Evolutionary conservation across 2,329 filamentous ascomycete genomes (phyloP).

Genomic region (Monilinia aucupariae): DNA sequence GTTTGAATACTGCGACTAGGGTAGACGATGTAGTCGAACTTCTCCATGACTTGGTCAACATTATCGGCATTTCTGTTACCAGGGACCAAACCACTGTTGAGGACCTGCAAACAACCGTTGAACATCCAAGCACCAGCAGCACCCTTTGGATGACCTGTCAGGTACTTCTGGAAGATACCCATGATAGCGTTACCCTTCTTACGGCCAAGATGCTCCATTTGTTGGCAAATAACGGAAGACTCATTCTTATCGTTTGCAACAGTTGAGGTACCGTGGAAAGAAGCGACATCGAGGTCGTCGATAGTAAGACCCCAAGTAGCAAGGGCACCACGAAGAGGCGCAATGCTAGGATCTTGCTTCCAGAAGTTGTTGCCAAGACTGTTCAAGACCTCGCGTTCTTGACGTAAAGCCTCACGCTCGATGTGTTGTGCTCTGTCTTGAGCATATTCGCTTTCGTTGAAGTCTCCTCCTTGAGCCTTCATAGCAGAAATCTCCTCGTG

Average conservation of each 20-base stretch:
- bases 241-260: conserved; percentile 99
- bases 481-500: conserved; percentile 90
- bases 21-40: conserved; percentile 97
- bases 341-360: conserved; percentile 91
- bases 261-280: conserved; percentile 98
- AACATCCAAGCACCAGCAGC: conserved; percentile 99
- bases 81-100: conserved; percentile 89
- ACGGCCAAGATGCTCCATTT: conserved; percentile 89
- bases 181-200: conserved; percentile 94
- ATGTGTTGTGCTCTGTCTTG: conserved; percentile 82
- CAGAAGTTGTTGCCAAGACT: conserved; percentile 98
- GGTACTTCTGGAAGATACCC: conserved; percentile 98
- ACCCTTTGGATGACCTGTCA: conserved; percentile 98
- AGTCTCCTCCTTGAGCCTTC: conserved; percentile 69
- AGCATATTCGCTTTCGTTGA: conserved; percentile 79
- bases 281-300: conserved; percentile 89
- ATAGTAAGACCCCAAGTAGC: conserved; percentile 98
- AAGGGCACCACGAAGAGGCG: conserved; percentile 88
- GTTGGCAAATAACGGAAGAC: conserved; percentile 93
- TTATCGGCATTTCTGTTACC: conserved; percentile 99
- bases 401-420: conserved; percentile 77
- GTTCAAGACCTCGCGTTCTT: conserved; percentile 87
- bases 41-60: conserved; percentile 90
- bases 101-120: conserved; percentile 93
- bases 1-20: conserved; percentile 94